Evolutionary conservation across 2,329 filamentous ascomycete genomes (phyloP).

Genomic region (Sphaceloma murrayae): DNA sequence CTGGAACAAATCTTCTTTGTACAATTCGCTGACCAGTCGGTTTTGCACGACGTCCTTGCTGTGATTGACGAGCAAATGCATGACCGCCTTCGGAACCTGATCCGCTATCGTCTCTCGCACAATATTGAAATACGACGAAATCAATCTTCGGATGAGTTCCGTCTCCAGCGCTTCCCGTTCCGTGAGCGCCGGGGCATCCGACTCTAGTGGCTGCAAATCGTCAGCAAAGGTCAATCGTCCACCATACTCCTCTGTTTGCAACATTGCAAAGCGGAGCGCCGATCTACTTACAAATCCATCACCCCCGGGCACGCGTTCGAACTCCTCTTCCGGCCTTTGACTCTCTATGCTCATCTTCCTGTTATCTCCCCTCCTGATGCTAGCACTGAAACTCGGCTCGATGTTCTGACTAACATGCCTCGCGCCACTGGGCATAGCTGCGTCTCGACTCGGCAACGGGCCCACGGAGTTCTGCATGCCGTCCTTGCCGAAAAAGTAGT

Average conservation of each 20-base stretch:
- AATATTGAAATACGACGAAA: conserved; percentile 98
- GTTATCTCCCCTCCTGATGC: conserved; percentile 61
- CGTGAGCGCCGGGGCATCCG: conserved; percentile 75
- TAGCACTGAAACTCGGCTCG: conserved; percentile 76
- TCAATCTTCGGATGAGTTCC: conserved; percentile 89
- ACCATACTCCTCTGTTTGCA: too few species aligned
- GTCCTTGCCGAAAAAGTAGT: conserved; percentile 98
- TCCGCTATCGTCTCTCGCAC: conserved; percentile 97
- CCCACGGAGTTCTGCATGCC: conserved; percentile 35
- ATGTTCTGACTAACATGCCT: conserved; percentile 69
- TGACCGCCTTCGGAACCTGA: conserved; percentile 95
- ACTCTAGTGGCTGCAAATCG: conserved; percentile 25
- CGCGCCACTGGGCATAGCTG: conserved; percentile 34
- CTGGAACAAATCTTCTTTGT: conserved; percentile 82
- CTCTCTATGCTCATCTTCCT: conserved; percentile 35
- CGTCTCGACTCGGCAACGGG: conserved; percentile 28
- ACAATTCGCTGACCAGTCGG: conserved; percentile 86
- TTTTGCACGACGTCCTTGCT: conserved; percentile 98
- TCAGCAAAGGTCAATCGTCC: conserved; percentile 32
- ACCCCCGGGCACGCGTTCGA: conserved; percentile 27
- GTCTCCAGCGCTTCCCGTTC: conserved; percentile 96
- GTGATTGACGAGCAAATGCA: conserved; percentile 97
- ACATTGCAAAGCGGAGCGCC: neutral
- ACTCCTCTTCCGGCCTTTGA: conserved; percentile 27
- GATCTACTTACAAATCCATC: conserved; percentile 49